Evolutionary conservation across 2,329 filamentous ascomycete genomes (phyloP), one percentile per base, ranked within the genome.

Genomic region (Berkeleyomyces basicola): DNA sequence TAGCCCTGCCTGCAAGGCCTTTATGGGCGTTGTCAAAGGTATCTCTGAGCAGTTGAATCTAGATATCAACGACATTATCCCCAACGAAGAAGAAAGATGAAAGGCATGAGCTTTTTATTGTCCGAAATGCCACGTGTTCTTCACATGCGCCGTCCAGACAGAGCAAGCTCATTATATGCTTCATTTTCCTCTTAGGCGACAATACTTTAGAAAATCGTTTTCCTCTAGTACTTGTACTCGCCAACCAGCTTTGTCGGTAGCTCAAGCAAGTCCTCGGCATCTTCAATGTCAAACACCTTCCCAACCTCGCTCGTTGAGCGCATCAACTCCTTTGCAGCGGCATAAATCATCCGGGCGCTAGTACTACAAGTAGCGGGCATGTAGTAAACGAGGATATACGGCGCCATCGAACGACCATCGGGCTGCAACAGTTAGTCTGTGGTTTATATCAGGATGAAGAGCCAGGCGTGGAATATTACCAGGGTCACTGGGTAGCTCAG

Each of bases 351-450:
- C 68, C 89, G 84, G 70, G 87, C 78, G 70, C 91, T 88, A 67
- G 81, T 83, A 72, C 95, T 96, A 76, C 89, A 93, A 58, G 92
- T 96, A 60, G 86, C 87, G 6, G 93, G 93, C 31, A 97, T 83
- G 76, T 96, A 97, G 78, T 95, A 96, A 31, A 99, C 76, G 72
- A 97, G 82, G 57, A 96, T 90, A 72, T 99, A 99, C 7, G 93
- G 93, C 2, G 96, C 90, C 4, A 89, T 87, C 51, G 90, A 74
- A 37, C 93, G 85, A 63, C 93, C 93, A 61, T 88, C 90, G 53
- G 84, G 78, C 89, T 95, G 69, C 16, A 37, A 43, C 60, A 63
- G 58, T 59, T 66, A 55, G 66, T 36, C 23, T 33, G 4, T 23
- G 51, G 9, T 40, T 44, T 49, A 40, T 14, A 42, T 39, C 36